Conservation (phyloP, 2,329 filamentous ascomycete genomes). For the Cadophora malorum region DNA sequence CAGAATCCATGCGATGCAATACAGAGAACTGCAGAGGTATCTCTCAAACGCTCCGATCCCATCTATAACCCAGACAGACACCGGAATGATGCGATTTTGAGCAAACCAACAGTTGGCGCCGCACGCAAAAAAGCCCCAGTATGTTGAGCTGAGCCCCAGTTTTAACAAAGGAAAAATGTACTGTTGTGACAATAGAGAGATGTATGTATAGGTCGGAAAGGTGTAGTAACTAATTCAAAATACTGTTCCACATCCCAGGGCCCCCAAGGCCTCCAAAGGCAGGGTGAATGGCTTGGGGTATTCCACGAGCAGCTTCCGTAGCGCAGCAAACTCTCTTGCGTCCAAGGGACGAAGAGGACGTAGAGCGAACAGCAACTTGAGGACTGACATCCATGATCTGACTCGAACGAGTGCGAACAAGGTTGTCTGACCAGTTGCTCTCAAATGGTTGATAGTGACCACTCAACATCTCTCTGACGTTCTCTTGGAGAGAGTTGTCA, state of each 20-base stretch:
- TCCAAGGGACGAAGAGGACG: conserved; percentile 51
- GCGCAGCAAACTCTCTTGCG: conserved; percentile 73
- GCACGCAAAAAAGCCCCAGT: conserved; percentile 12
- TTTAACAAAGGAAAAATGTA: conserved; percentile 30
- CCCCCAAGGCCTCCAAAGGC: conserved; percentile 58
- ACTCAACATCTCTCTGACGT: conserved; percentile 68
- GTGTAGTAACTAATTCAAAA: conserved; percentile 53
- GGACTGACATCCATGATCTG: conserved; percentile 48
- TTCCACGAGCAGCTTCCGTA: conserved; percentile 59
- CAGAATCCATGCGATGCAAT: conserved; percentile 24
- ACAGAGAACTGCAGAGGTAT: conserved; percentile 18
- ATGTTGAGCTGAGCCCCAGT: conserved; percentile 17
- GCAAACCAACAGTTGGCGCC: conserved; percentile 16
- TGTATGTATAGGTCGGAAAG: conserved; percentile 49
- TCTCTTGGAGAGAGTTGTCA: conserved; percentile 68
- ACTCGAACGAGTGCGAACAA: conserved; percentile 43
- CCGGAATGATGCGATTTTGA: conserved; percentile 20
- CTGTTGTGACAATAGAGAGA: conserved; percentile 32
- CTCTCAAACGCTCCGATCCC: conserved; percentile 17
- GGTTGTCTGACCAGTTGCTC: conserved; percentile 39
- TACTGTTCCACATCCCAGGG: conserved; percentile 71
- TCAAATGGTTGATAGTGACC: conserved; percentile 41
- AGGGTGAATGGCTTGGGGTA: conserved; percentile 56
- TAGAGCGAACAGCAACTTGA: conserved; percentile 51
- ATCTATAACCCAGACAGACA: conserved; percentile 16